These are phyloP conservation scores for Fusarium longipes DNA, from an alignment of 2,329 filamentous ascomycete species.

Conservation along the genomic window DNA sequence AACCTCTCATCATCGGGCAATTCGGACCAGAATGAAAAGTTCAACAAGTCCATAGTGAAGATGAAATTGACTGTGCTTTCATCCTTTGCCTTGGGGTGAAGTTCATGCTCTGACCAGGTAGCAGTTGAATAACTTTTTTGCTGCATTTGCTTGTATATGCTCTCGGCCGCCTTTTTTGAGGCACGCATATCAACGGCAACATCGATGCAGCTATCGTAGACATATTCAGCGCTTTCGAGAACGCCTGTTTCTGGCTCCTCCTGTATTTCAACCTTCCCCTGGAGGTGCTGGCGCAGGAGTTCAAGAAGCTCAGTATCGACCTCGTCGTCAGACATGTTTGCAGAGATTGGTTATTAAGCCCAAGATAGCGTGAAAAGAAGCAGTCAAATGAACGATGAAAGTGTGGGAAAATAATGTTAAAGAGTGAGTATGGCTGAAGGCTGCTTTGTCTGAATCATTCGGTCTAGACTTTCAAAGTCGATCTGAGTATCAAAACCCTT, in stretches of 20 bases:
- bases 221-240: constrained; percentile 82
- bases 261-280: constrained; percentile 66
- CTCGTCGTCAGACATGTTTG: constrained; percentile 87
- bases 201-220: constrained; percentile 93
- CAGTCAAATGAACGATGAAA: constrained; percentile 1
- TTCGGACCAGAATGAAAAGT: constrained; percentile 97
- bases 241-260: constrained; percentile 82
- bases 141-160: constrained; percentile 85
- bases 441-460: constrained; percentile 36
- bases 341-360: background rate
- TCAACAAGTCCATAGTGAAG: constrained; percentile 96
- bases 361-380: background rate
- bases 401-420: constrained; percentile 14
- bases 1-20: constrained; percentile 77
- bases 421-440: constrained; percentile 22
- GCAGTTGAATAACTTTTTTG: constrained; percentile 84
- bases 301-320: constrained; percentile 88
- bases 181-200: constrained; percentile 87
- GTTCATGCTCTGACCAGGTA: constrained; percentile 87
- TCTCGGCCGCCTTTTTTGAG: constrained; percentile 83
- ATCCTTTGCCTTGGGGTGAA: constrained; percentile 87
- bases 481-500: constrained; percentile 30
- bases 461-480: constrained; percentile 27
- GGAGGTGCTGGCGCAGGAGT: constrained; percentile 82
- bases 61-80: constrained; percentile 88